Evolutionary conservation across 2,329 filamentous ascomycete species (phyloP), one percentile per base, ranked within the genome.

Genomic region (Diaporthe citriasiana): DNA sequence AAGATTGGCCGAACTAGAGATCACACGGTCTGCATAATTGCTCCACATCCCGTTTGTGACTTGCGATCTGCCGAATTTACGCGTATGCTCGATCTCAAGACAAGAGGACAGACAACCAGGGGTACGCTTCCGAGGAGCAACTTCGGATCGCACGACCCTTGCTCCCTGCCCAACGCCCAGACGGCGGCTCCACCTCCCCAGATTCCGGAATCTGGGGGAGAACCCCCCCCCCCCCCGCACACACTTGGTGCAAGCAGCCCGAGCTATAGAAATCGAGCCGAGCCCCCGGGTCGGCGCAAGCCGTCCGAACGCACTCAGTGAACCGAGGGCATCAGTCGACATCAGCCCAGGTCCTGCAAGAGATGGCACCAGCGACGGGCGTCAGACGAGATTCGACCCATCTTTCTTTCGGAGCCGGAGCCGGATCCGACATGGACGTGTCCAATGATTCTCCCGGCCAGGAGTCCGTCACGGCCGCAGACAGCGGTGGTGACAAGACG

Each of bases 261-360:
- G 59, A 65, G 59, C 59, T 47, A 63, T 65, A 65, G 59, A 65
- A 65, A 65, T 50, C 42, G 59, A 65, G 59, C 59, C 59, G 59
- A 65, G 59, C 27, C 59, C 59, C 59, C 59, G 59, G 59, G 59
- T 65, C 59, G 59, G 59, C 33, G 59, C 59, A 35, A n/a, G 42
- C 42, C 59, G 59, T 35, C 59, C 59, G 59, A 35, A 35, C 6
- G 2, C 27, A 15, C 42, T 65, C 27, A 33, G 19, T 45, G 59
- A 65, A 65, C 59, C 59, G 59, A 65, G 59, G 59, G 42, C 40
- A 65, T 65, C 59, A 50, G 42, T 65, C 59, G 59, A 65, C 59
- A 65, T 50, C 59, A 65, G 59, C 27, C 42, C 59, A 65, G 27
- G 27, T 47, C 19, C 42, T 50, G 27, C 42, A 8, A 59, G 38